phyloP scores from a whole-genome alignment of 345 rosid species.

The Salix viminalis region DNA sequence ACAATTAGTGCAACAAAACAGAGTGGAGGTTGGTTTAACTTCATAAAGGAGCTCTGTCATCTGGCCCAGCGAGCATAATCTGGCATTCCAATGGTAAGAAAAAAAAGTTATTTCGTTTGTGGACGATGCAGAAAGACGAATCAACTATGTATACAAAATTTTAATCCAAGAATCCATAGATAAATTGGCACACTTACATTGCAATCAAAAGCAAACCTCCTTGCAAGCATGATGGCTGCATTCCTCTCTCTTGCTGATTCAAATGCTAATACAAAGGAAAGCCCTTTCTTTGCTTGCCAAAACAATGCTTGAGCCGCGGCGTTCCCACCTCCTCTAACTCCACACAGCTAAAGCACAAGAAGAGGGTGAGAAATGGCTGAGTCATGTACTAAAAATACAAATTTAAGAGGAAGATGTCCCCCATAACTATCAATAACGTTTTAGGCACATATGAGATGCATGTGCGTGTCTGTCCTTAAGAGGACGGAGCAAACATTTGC shows the following conservation, averaged over 20 bases:
- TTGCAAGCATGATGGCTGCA: constrained; percentile 86
- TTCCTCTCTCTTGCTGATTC: constrained; percentile 88
- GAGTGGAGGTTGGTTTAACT: constrained; percentile 13
- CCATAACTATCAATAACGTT: background rate
- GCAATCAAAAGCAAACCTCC: constrained; percentile 94
- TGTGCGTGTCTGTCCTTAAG: background rate
- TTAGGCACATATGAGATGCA: background rate
- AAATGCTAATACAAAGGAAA: constrained; percentile 74
- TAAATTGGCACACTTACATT: constrained; percentile 46
- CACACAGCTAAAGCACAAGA: constrained; percentile 54
- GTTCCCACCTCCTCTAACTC: constrained; percentile 98
- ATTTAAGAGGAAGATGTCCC: background rate
- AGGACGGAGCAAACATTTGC: background rate
- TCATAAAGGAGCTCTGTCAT: constrained; percentile 42
- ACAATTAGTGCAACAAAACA: constrained; percentile 26
- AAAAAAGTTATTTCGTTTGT: background rate
- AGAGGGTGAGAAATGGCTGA: background rate
- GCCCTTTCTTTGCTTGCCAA: constrained; percentile 80
- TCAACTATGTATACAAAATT: background rate
- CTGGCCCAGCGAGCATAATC: constrained; percentile 64
- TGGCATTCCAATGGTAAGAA: constrained; percentile 23
- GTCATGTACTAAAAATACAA: background rate
- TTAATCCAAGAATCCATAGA: too few species aligned
- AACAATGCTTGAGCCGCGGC: constrained; percentile 91
- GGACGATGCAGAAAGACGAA: background rate